Evolutionary conservation across 805 yeast species (phyloP).

Genomic region (Yamadazyma sp.): DNA sequence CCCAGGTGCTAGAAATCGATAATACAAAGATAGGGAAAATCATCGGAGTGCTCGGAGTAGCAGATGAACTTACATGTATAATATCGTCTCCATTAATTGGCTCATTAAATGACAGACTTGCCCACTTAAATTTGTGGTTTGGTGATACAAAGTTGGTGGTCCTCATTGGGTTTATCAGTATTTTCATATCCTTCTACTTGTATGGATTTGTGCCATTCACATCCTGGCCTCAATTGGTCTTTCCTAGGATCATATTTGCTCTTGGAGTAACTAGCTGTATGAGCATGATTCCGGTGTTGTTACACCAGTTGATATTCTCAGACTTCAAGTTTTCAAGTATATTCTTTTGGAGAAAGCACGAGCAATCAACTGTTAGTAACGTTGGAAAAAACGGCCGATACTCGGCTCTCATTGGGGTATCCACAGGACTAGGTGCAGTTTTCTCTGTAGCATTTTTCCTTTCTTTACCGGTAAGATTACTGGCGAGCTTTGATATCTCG

Average conservation of each 20-base stretch:
- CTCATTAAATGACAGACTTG: conserved; percentile 55
- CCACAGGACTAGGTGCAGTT: conserved; percentile 67
- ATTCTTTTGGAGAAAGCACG: conserved; percentile 24
- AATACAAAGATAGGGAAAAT: conserved; percentile 28
- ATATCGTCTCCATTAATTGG: conserved; percentile 61
- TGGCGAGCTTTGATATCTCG: conserved; percentile 30
- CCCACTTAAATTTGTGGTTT: conserved; percentile 15
- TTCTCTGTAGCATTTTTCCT: conserved; percentile 56
- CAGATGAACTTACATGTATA: conserved; percentile 60
- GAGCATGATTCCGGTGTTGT: conserved; percentile 60
- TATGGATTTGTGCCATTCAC: conserved; percentile 53
- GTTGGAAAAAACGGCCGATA: conserved; percentile 43
- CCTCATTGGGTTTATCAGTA: conserved; percentile 45
- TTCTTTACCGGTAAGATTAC: conserved; percentile 55
- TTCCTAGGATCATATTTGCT: conserved; percentile 58
- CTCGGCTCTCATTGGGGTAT: conserved; percentile 61
- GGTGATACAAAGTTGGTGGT: conserved; percentile 57
- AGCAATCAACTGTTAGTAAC: conserved; percentile 9
- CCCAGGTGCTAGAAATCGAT: conserved; percentile 29
- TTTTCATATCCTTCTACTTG: conserved; percentile 48
- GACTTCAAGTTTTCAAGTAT: conserved; percentile 35
- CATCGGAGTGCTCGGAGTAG: conserved; percentile 43
- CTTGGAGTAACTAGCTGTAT: conserved; percentile 56
- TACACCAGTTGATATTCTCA: conserved; percentile 53
- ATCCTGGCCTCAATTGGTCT: conserved; percentile 25